Percentiles rank a stretch among this genome's conserved stretches.
These are phyloP conservation scores for Daldinia sp. DNA, from an alignment of 2,329 filamentous ascomycete genomes.

Conservation along the genomic window DNA sequence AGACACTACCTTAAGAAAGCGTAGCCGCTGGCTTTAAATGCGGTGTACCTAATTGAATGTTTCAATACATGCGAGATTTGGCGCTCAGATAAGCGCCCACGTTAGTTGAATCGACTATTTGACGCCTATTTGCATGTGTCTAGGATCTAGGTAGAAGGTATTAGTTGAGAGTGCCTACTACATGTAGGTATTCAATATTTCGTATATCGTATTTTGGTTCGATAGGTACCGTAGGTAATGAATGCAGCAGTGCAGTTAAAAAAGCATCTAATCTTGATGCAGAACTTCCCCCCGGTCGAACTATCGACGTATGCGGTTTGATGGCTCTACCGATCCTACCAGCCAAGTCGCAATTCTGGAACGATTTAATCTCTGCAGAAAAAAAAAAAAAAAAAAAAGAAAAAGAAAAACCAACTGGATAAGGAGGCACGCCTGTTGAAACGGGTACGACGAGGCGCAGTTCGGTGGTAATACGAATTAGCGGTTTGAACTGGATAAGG, in stretches of 20 bases:
- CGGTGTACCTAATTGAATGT: too few species aligned
- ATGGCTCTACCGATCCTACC: background rate
- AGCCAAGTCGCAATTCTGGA: constrained; percentile 27
- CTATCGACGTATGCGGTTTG: constrained; percentile 9
- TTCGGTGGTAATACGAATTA: constrained; percentile 35
- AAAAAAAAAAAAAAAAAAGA: constrained; percentile 16
- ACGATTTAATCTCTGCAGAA: constrained; percentile 18
- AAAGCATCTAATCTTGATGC: background rate
- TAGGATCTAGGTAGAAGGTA: too few species aligned
- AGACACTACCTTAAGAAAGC: too few species aligned
- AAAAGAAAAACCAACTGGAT: constrained; percentile 25
- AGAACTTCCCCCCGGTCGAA: background rate
- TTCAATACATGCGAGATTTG: too few species aligned
- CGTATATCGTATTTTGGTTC: too few species aligned
- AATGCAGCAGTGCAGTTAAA: constrained; percentile 13
- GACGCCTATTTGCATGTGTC: too few species aligned
- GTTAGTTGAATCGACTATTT: too few species aligned
- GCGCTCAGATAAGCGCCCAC: too few species aligned
- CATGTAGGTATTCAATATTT: too few species aligned
- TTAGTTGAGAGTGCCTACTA: too few species aligned
- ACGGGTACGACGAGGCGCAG: constrained; percentile 35
- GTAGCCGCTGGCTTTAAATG: too few species aligned
- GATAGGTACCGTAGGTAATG: too few species aligned
- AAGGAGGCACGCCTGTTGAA: constrained; percentile 35
- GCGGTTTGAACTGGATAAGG: constrained; percentile 26